These are phyloP conservation scores for Phialemonium atrogriseum DNA, from an alignment of 2,329 filamentous ascomycete species.

Conservation along the genomic window DNA sequence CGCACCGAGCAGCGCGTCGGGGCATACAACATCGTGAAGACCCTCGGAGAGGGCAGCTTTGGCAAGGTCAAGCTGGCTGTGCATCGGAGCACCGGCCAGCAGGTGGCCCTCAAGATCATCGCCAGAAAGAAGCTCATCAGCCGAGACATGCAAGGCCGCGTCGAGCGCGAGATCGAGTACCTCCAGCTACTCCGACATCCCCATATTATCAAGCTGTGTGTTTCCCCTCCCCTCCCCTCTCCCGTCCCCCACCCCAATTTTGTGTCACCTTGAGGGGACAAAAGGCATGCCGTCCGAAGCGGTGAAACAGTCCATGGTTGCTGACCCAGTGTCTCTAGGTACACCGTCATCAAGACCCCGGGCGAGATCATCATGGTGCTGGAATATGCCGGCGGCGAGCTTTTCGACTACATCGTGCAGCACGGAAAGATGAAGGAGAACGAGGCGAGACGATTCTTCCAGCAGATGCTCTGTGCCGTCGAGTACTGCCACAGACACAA, in stretches of 20 bases:
- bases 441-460: conserved; percentile 95
- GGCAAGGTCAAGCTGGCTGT: conserved; percentile 97
- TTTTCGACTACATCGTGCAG: conserved; percentile 97
- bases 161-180: conserved; percentile 97
- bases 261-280: no score
- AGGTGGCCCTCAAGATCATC: conserved; percentile 97
- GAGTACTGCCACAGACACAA: conserved; percentile 99
- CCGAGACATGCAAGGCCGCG: conserved; percentile 93
- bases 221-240: conserved; percentile 11
- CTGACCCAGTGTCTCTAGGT: conserved; percentile 42
- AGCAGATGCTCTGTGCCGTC: conserved; percentile 97
- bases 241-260: neutral
- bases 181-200: conserved; percentile 90
- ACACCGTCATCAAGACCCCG: conserved; percentile 91
- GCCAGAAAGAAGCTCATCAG: conserved; percentile 92
- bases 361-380: conserved; percentile 98
- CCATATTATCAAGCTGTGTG: conserved; percentile 96
- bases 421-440: conserved; percentile 86
- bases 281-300: no score
- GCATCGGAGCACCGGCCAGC: conserved; percentile 84
- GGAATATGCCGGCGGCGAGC: conserved; percentile 90
- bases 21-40: conserved; percentile 84
- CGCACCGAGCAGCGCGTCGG: conserved; percentile 78
- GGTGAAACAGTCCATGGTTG: conserved; percentile 1
- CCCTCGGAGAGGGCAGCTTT: conserved; percentile 92